These are phyloP conservation scores for Tulasnella sp. DNA, from an alignment of 768 basidiomycete species.

Conservation along the genomic window DNA sequence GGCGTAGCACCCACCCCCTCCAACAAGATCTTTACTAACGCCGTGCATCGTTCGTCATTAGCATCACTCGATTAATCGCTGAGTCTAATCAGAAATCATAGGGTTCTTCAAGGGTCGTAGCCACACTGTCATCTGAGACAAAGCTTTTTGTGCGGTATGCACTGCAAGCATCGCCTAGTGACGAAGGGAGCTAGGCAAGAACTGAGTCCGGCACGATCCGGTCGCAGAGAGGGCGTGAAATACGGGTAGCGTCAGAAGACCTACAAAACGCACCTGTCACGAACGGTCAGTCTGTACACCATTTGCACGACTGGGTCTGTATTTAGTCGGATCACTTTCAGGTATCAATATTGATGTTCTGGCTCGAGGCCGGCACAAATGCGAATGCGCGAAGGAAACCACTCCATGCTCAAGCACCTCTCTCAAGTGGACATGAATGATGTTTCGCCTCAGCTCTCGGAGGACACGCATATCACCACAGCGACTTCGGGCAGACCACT, in stretches of 20 bases:
- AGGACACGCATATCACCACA: slow-evolving; percentile 27
- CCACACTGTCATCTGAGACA: too few species aligned
- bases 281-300: slow-evolving; percentile 15
- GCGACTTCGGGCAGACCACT: background rate
- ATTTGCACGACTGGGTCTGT: background rate
- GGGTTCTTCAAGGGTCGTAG: background rate
- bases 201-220: slow-evolving; percentile 70
- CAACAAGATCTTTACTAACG: background rate
- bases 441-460: background rate
- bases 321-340: slow-evolving; percentile 5
- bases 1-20: background rate
- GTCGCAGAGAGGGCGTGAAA: slow-evolving; percentile 68
- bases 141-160: slow-evolving; percentile 61
- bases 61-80: slow-evolving; percentile 79
- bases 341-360: background rate
- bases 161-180: slow-evolving; percentile 76
- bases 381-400: background rate
- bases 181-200: slow-evolving; percentile 68
- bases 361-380: background rate
- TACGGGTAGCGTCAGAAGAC: slow-evolving; percentile 51
- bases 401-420: slow-evolving; percentile 49
- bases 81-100: slow-evolving; percentile 63
- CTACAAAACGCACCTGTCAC: slow-evolving; percentile 36
- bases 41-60: slow-evolving; percentile 41
- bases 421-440: slow-evolving; percentile 51